A percentile compares a stretch with the other conserved stretches of the same genome.
Evolutionary conservation across 345 rosid genomes (phyloP).

Genomic region (Trapa incisa): DNA sequence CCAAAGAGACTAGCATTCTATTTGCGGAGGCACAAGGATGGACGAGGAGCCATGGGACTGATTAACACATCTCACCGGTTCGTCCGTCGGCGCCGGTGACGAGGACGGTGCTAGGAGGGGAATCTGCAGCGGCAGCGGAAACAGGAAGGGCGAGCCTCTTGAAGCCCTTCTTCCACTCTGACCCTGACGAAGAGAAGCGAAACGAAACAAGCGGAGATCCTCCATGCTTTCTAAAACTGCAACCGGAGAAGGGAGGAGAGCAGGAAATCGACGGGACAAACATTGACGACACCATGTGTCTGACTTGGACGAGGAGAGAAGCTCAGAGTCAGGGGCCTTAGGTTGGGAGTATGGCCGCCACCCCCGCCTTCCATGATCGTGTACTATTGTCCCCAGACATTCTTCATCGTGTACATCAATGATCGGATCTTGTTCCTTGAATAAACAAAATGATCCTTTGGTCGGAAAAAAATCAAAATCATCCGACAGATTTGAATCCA

Average conservation of each 20-base stretch:
- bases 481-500: no score
- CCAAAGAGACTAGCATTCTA: neutral
- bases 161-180: neutral
- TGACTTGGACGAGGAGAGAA: neutral
- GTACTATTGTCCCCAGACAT: no score
- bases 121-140: slow-evolving; percentile 23
- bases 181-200: neutral
- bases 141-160: slow-evolving; percentile 1
- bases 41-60: neutral
- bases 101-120: slow-evolving; percentile 43
- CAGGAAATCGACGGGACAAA: slow-evolving; percentile 2
- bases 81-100: slow-evolving; percentile 79
- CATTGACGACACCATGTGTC: neutral
- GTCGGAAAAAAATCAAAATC: no score
- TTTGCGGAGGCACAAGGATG: neutral
- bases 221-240: neutral
- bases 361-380: no score
- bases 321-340: neutral
- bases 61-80: slow-evolving; percentile 36
- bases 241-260: neutral
- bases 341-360: no score
- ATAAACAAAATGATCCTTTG: no score
- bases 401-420: no score
- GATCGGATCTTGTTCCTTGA: no score
- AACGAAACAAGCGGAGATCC: neutral